phyloP scores from a whole-genome alignment of 1,284 basidiomycete genomes.

The Ustilago tritici region DNA sequence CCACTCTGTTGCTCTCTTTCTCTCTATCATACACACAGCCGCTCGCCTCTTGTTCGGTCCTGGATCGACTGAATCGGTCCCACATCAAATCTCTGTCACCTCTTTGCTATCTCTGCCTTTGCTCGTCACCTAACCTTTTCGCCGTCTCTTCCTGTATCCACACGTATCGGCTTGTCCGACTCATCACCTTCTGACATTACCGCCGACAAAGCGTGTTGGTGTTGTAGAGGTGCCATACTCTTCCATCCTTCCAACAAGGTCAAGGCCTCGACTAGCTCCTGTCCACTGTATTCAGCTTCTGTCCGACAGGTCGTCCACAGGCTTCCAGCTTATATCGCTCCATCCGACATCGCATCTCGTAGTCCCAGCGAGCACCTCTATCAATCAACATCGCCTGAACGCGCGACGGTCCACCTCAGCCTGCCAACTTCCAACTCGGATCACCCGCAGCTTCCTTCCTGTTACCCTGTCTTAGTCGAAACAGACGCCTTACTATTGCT shows the following conservation, averaged over 20 bases:
- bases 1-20: neutral
- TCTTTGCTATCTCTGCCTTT: neutral
- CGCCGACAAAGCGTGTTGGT: neutral
- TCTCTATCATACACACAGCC: neutral
- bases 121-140: constrained; percentile 2
- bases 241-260: neutral
- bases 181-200: neutral
- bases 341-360: neutral
- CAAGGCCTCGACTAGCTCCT: neutral
- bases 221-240: neutral
- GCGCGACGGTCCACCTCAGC: neutral
- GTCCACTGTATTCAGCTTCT: neutral
- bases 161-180: neutral
- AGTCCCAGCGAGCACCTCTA: neutral
- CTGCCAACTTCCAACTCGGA: neutral
- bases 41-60: neutral
- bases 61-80: neutral
- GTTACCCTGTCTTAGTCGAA: neutral
- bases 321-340: neutral
- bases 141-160: neutral
- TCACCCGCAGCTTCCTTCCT: neutral
- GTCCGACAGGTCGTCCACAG: neutral
- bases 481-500: neutral
- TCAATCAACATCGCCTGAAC: neutral
- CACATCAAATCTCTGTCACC: neutral